Base-by-base conservation (phyloP, 306 rosid species). In the Gastrolobium villosum region DNA sequence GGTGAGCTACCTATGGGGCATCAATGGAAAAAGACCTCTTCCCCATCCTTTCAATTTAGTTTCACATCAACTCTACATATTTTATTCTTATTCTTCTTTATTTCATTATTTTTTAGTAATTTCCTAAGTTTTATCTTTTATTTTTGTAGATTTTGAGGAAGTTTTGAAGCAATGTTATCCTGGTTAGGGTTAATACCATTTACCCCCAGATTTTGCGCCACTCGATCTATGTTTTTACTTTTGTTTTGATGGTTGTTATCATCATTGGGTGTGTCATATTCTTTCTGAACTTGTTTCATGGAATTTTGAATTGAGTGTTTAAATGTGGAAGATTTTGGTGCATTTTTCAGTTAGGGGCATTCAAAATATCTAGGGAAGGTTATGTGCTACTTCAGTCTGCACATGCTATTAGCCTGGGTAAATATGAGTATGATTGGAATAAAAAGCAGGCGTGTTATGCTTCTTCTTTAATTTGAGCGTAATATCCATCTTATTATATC, bases 301-400 rank as follows among this genome's bases (percentile, higher is more conserved):
- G 52, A 5, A 7, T 43, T 41, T 13, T 49, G 59, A 26, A 55
- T 43, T 7, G 4, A 36, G 6, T 74, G 67, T 10, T 74, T 82
- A 15, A 60, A 74, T 55, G 28, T 84, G 70, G 60, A 59, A 65
- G 48, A 56, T 62, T 62, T 53, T 64, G 62, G 70, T 84, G 35
- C 31, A 15, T 70, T 60, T 48, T 68, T 78, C 82, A 95, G 98
- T 93, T 98, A 7, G 96, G 98, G 55, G 97, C 99, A 32, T 91
- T 84, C 81, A 93, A 93, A 86, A 66, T 95, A 70, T 79, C 96
- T 20, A 89, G 72, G 90, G 97, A 95, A 52, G 99, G 99, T 65
- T 85, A 86, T 84, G 81, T 95, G 65, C 80, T 95, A 73, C 99
- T 93, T 87, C 96, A 95, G 88, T 91, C 93, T 75, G 98, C 99